Percentiles rank a stretch among this genome's conserved stretches.
phyloP scores from a whole-genome alignment of 768 basidiomycete species.

The Hygrophorus russula region DNA sequence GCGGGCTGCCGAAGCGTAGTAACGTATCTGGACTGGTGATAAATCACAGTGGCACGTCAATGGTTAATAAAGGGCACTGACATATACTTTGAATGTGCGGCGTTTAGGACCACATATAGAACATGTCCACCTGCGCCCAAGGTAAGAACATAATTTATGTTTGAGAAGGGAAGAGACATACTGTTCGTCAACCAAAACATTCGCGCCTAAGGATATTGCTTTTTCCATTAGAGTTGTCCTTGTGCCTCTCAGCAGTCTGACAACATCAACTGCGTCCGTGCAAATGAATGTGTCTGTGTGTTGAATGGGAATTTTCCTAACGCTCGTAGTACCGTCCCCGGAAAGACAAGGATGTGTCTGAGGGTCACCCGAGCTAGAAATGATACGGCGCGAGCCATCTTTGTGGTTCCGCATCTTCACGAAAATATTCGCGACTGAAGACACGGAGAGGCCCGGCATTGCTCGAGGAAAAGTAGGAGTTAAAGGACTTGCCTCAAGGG shows the following conservation, averaged over 20 bases:
- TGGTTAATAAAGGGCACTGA: slow-evolving; percentile 19
- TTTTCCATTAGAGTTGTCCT: slow-evolving; percentile 39
- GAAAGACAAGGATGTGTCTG: slow-evolving; percentile 26
- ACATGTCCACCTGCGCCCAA: slow-evolving; percentile 46
- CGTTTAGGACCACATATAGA: slow-evolving; percentile 45
- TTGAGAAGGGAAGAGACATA: slow-evolving; percentile 26
- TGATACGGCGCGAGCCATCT: slow-evolving; percentile 17
- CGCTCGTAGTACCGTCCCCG: slow-evolving; percentile 12
- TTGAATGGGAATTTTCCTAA: slow-evolving; percentile 7
- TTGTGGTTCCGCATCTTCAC: slow-evolving; percentile 33
- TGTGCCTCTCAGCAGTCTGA: slow-evolving; percentile 44
- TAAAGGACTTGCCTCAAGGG: neutral
- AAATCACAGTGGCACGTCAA: neutral
- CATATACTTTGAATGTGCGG: slow-evolving; percentile 47
- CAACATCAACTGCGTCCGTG: slow-evolving; percentile 49
- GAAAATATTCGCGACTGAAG: slow-evolving; percentile 41
- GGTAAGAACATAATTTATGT: neutral
- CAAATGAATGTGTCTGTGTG: slow-evolving; percentile 43
- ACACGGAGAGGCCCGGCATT: slow-evolving; percentile 20
- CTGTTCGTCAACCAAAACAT: slow-evolving; percentile 61
- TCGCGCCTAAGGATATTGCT: slow-evolving; percentile 38
- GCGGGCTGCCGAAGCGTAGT: slow-evolving; percentile 47
- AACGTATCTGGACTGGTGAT: slow-evolving; percentile 37
- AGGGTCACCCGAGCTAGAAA: slow-evolving; percentile 27
- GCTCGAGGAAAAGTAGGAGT: slow-evolving; percentile 10